A percentile compares a stretch with the other conserved stretches of the same genome.
phyloP scores from a whole-genome alignment of 2,329 filamentous ascomycete species.

The Atkinsonella hypoxylon region DNA sequence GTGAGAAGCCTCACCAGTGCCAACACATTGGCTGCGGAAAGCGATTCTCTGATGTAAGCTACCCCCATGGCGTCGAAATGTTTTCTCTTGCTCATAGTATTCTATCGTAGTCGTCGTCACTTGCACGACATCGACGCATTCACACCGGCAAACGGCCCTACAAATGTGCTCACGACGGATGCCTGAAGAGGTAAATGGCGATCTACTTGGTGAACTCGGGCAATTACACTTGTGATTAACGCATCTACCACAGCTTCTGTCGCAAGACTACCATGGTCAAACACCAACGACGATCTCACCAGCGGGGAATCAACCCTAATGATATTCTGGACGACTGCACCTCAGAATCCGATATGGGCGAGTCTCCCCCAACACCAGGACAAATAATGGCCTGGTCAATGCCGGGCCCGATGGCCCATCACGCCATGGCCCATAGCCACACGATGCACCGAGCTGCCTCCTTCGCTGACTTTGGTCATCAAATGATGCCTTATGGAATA shows the following conservation, averaged over 20 bases:
- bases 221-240: background rate
- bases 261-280: slow-evolving; percentile 62
- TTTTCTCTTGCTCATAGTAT: background rate
- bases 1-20: slow-evolving; percentile 61
- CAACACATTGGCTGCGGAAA: slow-evolving; percentile 54
- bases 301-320: slow-evolving; percentile 43
- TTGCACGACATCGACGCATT: slow-evolving; percentile 53
- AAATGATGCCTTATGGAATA: slow-evolving; percentile 33
- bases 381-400: slow-evolving; percentile 42
- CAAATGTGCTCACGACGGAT: slow-evolving; percentile 48
- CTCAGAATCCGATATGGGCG: slow-evolving; percentile 45
- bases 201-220: background rate
- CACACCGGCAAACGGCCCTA: slow-evolving; percentile 58
- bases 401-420: slow-evolving; percentile 27
- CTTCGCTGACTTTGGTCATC: slow-evolving; percentile 42
- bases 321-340: slow-evolving; percentile 41
- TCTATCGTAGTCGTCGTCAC: slow-evolving; percentile 44
- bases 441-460: slow-evolving; percentile 39
- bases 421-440: slow-evolving; percentile 24
- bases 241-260: slow-evolving; percentile 42
- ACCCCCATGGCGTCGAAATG: background rate
- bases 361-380: slow-evolving; percentile 47
- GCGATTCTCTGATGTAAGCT: slow-evolving; percentile 55
- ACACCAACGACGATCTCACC: slow-evolving; percentile 50
- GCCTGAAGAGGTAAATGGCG: slow-evolving; percentile 41